Evolutionary conservation across 1,284 basidiomycete species (phyloP).

Genomic region (Stygiomarasmius scandens): DNA sequence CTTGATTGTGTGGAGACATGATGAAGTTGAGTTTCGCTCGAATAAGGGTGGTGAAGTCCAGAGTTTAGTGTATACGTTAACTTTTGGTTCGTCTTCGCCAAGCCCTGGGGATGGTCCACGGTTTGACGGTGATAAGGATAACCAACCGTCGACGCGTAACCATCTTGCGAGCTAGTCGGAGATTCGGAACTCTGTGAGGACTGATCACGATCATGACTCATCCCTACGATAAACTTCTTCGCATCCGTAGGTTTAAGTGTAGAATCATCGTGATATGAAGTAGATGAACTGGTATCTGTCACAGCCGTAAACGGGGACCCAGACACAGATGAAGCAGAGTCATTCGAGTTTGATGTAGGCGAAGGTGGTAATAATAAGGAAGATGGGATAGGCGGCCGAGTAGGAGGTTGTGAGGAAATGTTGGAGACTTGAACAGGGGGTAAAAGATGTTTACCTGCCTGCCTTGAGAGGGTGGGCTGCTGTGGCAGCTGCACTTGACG

Average conservation of each 20-base stretch:
- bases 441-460: not conserved
- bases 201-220: not conserved
- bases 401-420: not conserved
- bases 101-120: not conserved
- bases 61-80: not conserved
- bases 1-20: not conserved
- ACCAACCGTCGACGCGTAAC: not conserved
- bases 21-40: not conserved
- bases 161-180: slow-evolving; percentile 4
- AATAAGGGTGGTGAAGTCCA: not conserved
- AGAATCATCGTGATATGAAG: slow-evolving; percentile 1
- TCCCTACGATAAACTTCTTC: slow-evolving; percentile 6
- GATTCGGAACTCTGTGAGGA: slow-evolving; percentile 9
- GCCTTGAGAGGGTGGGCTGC: not conserved
- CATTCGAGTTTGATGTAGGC: slow-evolving; percentile 8
- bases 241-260: slow-evolving; percentile 12
- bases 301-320: slow-evolving; percentile 2
- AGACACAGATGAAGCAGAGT: slow-evolving; percentile 1
- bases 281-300: slow-evolving; percentile 5
- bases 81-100: not conserved
- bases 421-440: not conserved
- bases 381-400: not conserved
- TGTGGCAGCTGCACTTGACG: slow-evolving; percentile 1
- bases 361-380: slow-evolving; percentile 8
- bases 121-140: not conserved